A percentile compares a stretch with the other conserved stretches of the same genome.
Evolutionary conservation across 768 basidiomycete species (phyloP).

Genomic region (Russula olivacea): DNA sequence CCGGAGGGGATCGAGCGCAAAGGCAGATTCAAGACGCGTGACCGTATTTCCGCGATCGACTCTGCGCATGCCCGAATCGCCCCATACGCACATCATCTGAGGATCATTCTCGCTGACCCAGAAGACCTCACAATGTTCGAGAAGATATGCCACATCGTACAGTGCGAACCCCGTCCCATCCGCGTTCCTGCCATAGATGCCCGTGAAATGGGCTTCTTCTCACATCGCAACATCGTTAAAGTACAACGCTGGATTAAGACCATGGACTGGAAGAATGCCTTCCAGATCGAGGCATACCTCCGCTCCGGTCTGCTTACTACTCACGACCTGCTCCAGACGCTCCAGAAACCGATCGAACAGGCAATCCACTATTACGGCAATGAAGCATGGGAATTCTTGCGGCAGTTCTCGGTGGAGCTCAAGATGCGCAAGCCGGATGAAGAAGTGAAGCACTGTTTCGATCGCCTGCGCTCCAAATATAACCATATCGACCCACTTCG

Average conservation of each 20-base stretch:
- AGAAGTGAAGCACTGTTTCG: conserved; percentile 42
- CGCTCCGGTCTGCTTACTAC: conserved; percentile 59
- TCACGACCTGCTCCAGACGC: conserved; percentile 41
- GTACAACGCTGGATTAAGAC: conserved; percentile 41
- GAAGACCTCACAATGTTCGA: conserved; percentile 48
- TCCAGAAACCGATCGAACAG: conserved; percentile 41
- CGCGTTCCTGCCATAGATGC: conserved; percentile 42
- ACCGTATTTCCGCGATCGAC: conserved; percentile 53
- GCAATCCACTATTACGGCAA: conserved; percentile 34
- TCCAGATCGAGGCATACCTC: conserved; percentile 69
- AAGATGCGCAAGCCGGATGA: conserved; percentile 40
- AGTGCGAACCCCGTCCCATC: conserved; percentile 32
- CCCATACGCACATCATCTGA: conserved; percentile 67
- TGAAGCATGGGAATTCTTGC: conserved; percentile 45
- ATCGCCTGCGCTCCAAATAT: conserved; percentile 32
- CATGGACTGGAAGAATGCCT: conserved; percentile 62
- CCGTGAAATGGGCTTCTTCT: conserved; percentile 45
- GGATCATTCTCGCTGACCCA: conserved; percentile 52
- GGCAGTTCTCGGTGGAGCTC: conserved; percentile 47
- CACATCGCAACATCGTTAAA: conserved; percentile 39
- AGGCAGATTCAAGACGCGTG: conserved; percentile 40
- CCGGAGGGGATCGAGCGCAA: conserved; percentile 38
- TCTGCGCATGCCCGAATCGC: conserved; percentile 54
- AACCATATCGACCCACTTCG: conserved; percentile 21
- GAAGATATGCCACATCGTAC: conserved; percentile 47